These are phyloP conservation scores for Raffaelea deltoideospora DNA, from an alignment of 2,329 filamentous ascomycete genomes.

Conservation along the genomic window DNA sequence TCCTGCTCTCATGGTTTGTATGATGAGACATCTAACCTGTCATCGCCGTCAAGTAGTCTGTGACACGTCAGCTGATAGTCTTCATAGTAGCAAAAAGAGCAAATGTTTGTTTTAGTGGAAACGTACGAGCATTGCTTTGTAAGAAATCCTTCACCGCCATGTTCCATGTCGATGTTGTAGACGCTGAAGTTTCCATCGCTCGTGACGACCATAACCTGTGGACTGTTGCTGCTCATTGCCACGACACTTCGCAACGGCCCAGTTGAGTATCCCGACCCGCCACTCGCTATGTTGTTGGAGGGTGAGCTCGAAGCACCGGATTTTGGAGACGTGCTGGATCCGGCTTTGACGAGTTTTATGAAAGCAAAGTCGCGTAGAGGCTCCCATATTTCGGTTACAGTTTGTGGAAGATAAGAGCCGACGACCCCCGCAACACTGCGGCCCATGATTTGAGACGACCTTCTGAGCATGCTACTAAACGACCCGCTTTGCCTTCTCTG, in stretches of 20 bases:
- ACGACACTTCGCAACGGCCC: slow-evolving; percentile 75
- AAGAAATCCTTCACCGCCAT: slow-evolving; percentile 81
- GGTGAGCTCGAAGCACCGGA: slow-evolving; percentile 4
- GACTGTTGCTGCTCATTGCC: slow-evolving; percentile 86
- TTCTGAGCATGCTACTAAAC: slow-evolving; percentile 78
- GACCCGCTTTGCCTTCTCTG: slow-evolving; percentile 51
- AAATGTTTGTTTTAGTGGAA: background rate
- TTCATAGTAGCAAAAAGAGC: background rate
- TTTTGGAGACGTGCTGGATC: background rate
- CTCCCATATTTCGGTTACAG: slow-evolving; percentile 97
- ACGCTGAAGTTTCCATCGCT: slow-evolving; percentile 92
- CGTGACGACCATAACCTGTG: slow-evolving; percentile 95
- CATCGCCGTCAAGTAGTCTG: slow-evolving; percentile 39
- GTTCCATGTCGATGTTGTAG: slow-evolving; percentile 88
- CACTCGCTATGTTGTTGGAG: slow-evolving; percentile 12
- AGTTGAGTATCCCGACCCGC: slow-evolving; percentile 8
- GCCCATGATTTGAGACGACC: slow-evolving; percentile 87
- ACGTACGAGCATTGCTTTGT: slow-evolving; percentile 87
- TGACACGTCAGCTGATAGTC: slow-evolving; percentile 1
- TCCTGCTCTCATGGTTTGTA: slow-evolving; percentile 19
- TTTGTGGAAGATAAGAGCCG: slow-evolving; percentile 81
- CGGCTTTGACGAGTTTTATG: slow-evolving; percentile 59
- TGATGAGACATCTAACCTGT: slow-evolving; percentile 34
- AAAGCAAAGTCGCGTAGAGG: slow-evolving; percentile 89
- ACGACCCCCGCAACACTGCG: slow-evolving; percentile 78